These are phyloP conservation scores for Apophysomyces elegans DNA, from an alignment of 371 early-diverging fungal genomes.

Conservation along the genomic window DNA sequence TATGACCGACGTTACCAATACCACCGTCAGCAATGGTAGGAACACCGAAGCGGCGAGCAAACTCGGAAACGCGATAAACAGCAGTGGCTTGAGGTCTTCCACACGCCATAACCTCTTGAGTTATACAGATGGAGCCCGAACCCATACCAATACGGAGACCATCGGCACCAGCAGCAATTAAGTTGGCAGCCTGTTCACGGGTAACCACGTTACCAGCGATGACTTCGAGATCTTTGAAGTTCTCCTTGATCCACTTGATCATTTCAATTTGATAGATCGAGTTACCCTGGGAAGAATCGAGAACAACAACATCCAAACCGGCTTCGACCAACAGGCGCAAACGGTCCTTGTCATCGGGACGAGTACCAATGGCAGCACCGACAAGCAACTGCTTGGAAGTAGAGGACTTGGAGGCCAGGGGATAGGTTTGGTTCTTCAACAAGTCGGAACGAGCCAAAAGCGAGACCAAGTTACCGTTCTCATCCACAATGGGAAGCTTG, in stretches of 20 bases:
- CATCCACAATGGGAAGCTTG: conserved; percentile 94
- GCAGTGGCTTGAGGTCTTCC: conserved; percentile 98
- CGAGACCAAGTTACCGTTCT: conserved; percentile 82
- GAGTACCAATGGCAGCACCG: conserved; percentile 95
- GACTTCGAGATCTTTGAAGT: conserved; percentile 80
- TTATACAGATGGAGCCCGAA: conserved; percentile 96
- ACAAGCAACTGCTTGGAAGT: conserved; percentile 89
- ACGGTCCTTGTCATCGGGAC: conserved; percentile 86
- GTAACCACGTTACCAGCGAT: conserved; percentile 98
- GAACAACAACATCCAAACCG: conserved; percentile 92
- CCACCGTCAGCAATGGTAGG: conserved; percentile 98
- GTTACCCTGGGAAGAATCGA: conserved; percentile 96
- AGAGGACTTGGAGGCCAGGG: conserved; percentile 84
- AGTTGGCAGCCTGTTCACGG: conserved; percentile 89
- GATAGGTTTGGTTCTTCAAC: conserved; percentile 95
- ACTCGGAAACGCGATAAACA: conserved; percentile 93
- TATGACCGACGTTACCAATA: conserved; percentile 95
- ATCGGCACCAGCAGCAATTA: conserved; percentile 96
- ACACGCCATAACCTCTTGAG: conserved; percentile 98
- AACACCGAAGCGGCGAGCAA: conserved; percentile 90
- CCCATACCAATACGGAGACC: conserved; percentile 97
- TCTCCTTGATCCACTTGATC: conserved; percentile 89
- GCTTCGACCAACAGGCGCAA: conserved; percentile 87
- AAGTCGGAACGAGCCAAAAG: conserved; percentile 93
- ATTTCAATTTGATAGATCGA: conserved; percentile 92